Percentiles rank a stretch among this genome's conserved stretches.
phyloP scores from a whole-genome alignment of 2,329 filamentous ascomycete genomes.

The Thelonectria discophora region DNA sequence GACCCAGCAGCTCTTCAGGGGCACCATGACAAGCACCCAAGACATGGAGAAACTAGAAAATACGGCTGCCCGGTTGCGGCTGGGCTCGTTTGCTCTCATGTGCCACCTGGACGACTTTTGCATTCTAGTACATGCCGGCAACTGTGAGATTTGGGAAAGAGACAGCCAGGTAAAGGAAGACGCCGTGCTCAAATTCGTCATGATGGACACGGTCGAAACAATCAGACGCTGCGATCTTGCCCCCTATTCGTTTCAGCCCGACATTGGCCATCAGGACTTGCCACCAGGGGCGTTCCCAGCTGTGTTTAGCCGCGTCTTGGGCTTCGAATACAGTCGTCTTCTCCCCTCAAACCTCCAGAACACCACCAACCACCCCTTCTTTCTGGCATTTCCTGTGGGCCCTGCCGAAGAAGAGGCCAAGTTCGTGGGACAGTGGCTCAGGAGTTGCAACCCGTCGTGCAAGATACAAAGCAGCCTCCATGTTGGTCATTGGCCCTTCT shows the following conservation, averaged over 20 bases:
- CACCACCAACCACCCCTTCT: slow-evolving; percentile 49
- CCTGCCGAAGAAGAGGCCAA: slow-evolving; percentile 46
- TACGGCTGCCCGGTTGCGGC: slow-evolving; percentile 47
- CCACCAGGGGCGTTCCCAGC: slow-evolving; percentile 32
- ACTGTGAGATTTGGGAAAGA: slow-evolving; percentile 47
- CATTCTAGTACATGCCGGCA: slow-evolving; percentile 52
- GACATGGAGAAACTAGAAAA: slow-evolving; percentile 35
- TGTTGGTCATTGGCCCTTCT: slow-evolving; percentile 58
- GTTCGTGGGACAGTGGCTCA: slow-evolving; percentile 58
- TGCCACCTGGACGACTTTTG: slow-evolving; percentile 45
- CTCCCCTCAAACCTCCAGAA: slow-evolving; percentile 31
- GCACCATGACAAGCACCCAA: slow-evolving; percentile 29
- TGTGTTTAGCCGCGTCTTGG: slow-evolving; percentile 44
- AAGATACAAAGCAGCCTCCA: slow-evolving; percentile 53
- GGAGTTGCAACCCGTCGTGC: slow-evolving; percentile 49
- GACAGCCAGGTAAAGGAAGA: slow-evolving; percentile 18
- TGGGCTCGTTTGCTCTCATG: slow-evolving; percentile 49
- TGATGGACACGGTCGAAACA: not conserved
- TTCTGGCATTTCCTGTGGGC: slow-evolving; percentile 57
- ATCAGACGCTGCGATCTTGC: slow-evolving; percentile 35
- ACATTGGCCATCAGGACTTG: slow-evolving; percentile 11
- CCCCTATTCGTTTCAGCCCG: slow-evolving; percentile 32
- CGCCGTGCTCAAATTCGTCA: slow-evolving; percentile 16
- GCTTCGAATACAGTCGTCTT: slow-evolving; percentile 46
- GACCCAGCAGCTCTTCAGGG: slow-evolving; percentile 33